phyloP scores from a whole-genome alignment of 2,329 filamentous ascomycete species.

The Fonsecaea multimorphosa region DNA sequence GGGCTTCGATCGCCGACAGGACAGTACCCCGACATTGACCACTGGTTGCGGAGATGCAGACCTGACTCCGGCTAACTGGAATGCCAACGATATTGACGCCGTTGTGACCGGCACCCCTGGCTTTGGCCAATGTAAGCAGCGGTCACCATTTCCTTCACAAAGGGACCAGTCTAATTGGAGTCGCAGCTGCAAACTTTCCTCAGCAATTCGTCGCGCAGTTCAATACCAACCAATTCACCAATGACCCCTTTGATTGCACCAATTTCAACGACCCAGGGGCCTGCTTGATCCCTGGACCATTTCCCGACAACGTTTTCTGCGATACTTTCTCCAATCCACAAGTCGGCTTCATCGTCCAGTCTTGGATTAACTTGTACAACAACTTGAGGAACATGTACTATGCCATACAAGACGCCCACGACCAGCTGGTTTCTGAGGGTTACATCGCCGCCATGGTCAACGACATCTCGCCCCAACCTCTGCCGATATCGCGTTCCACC shows the following conservation, averaged over 20 bases:
- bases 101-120: neutral
- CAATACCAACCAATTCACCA: neutral
- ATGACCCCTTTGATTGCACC: neutral
- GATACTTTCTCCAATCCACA: neutral
- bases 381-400: neutral
- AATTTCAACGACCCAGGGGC: neutral
- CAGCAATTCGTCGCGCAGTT: neutral
- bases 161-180: neutral
- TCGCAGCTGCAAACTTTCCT: neutral
- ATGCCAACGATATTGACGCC: neutral
- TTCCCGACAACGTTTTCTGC: neutral
- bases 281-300: neutral
- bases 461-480: neutral
- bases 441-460: neutral
- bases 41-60: neutral
- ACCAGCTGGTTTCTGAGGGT: neutral
- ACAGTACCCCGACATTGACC: neutral
- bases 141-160: neutral
- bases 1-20: neutral
- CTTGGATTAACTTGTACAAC: neutral
- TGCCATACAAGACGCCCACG: neutral
- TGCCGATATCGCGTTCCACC: neutral
- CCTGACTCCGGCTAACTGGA: neutral
- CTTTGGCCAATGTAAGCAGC: neutral
- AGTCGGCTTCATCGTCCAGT: neutral